These are phyloP conservation scores for Eucalyptus dawsonii DNA, from an alignment of 345 rosid genomes.

Conservation along the genomic window DNA sequence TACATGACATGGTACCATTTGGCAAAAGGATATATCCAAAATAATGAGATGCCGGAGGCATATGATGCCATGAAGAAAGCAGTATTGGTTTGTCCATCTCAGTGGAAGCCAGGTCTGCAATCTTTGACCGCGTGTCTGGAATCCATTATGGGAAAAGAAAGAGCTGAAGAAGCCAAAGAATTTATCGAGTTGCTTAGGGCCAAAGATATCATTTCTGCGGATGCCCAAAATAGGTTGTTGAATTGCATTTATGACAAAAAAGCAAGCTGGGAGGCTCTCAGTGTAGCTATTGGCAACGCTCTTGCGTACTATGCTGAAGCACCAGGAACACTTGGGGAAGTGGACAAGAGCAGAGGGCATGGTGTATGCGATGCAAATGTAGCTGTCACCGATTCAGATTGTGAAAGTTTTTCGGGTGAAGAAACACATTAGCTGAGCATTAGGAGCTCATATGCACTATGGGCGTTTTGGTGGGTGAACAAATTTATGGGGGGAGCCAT, in stretches of 20 bases:
- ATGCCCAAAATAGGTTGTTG: conserved; percentile 3
- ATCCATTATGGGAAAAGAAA: conserved; percentile 5
- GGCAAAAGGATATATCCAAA: conserved; percentile 5
- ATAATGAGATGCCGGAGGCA: conserved; percentile 2
- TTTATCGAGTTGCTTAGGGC: conserved; percentile 2
- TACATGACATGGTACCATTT: conserved; percentile 6
- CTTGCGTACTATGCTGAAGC: background rate
- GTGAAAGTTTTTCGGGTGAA: background rate
- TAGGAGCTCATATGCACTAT: background rate
- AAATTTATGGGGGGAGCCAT: background rate
- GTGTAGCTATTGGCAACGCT: background rate
- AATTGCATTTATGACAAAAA: background rate
- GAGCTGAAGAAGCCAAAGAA: background rate
- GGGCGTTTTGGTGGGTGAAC: background rate
- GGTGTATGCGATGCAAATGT: background rate
- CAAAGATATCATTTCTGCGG: background rate
- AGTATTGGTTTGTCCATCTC: background rate
- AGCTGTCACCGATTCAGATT: background rate
- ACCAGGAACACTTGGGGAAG: background rate
- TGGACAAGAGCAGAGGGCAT: background rate
- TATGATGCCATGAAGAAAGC: conserved; percentile 17
- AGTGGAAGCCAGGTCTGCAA: conserved; percentile 1
- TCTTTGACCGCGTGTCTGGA: conserved; percentile 6
- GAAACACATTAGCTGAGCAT: background rate
- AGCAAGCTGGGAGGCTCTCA: background rate